Base-by-base conservation (phyloP, 352 stramenopile genomes). In the Phytophthora nicotianae region DNA sequence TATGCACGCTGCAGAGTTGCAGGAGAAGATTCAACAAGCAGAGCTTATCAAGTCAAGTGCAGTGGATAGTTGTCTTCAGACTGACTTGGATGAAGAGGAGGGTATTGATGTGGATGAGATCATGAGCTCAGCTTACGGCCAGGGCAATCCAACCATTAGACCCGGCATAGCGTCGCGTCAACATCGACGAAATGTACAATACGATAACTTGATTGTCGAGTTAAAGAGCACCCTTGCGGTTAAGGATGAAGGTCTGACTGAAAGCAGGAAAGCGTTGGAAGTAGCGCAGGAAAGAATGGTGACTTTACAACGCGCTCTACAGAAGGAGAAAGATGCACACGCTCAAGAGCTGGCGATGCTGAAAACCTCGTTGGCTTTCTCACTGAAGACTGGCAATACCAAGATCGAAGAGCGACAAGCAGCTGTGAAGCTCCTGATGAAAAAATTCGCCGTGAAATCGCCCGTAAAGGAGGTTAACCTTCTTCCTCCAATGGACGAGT, bases 171-270 rank as follows among this genome's bases (percentile, higher is more conserved):
- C 4, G 20, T 29, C 40, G 7, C 58, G 62, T 33, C 57, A 52
- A 40, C 74, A 65, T 7, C 68, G 57, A 26, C 62, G 79, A 7
- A 73, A 61, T 5, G 58, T 57, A 20, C 81, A 87, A 49, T 88
- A 90, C 54, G 81, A 90, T 24, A 67, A 86, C n/a, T 64, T 90
- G 14, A 88, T 90, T 27, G 71, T 85, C 1, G 81, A 90, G 50
- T 68, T 90, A 5, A 90, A 90, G 70, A 80, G 57, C 17, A 65
- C 79, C 2, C 46, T 90, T 0, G 51, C 65, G 9, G 81, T 82
- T 27, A 84, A 85, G 23, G 65, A 85, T 8, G 64, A 54, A 26
- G 73, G 67, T 3, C 49, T 88, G 14, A 38, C 47, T 4, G 70
- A 81, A 33, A 69, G 76, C 7, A 66, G 79, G 21, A 50, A 29